Evolutionary conservation across 2,329 filamentous ascomycete genomes (phyloP), one percentile per base, ranked within the genome.

Genomic region (Exserohilum rostratum): DNA sequence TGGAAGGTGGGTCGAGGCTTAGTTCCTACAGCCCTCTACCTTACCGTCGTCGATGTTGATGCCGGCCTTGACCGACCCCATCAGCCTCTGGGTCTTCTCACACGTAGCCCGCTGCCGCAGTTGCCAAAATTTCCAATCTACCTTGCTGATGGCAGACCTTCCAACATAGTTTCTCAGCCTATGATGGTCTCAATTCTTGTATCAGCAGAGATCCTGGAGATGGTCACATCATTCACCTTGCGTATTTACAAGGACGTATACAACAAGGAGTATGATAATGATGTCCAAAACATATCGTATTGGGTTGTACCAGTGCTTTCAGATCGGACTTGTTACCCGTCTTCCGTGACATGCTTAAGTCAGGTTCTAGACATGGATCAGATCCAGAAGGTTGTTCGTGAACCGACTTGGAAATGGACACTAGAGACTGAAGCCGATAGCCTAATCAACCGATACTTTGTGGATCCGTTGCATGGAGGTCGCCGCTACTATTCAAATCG

Each of bases 191-290:
- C 79, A 0, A 62, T 92, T 0, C 10, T 73, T 0, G 60, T 86
- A 0, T 72, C 76, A 0, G 63, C 77, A 0, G 66, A 76, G 0
- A 69, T 80, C 1, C 60, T 91, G 0, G 74, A 82, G 0, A 71
- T 78, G 1, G 71, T 98, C n/a, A 87, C 86, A 0, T 75, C 73
- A 0, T 96, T 95, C 70, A 96, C 90, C 0, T 77, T 96, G 35
- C 82, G 83, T 4, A 75, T 96, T 0, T 97, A 96, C 72, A 78
- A 85, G 13, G 91, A 98, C 63, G 79, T 97, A 0, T 98, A 96
- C 78, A 93, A 92, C 73, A 99, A 99, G 72, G 81, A 82, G 3
- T 99, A 91, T 66, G 86, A 90, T 44, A 79, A 84, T 0, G 80
- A 86, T 13, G 64, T 80, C 0, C 74, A 81, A 0, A 85, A 87